Base-by-base conservation (phyloP, 164 flowering plant genomes). In the Amborella trichopoda region DNA sequence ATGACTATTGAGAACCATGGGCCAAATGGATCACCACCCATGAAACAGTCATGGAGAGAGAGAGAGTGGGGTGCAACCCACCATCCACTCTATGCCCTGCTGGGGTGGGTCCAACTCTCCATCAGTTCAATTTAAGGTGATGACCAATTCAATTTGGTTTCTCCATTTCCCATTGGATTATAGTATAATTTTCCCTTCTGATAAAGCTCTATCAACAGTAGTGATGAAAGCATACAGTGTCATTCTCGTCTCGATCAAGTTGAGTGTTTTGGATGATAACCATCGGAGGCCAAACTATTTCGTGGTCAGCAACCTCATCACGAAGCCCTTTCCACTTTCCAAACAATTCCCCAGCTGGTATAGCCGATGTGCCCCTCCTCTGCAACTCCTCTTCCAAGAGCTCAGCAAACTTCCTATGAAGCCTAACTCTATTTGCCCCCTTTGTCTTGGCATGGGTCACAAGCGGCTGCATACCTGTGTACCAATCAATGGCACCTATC, bases 271-370 rank as follows among this genome's bases (percentile, higher is more conserved):
- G 77, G 16, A 91, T 65, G 2, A 91, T 26, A 44, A 87, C 87
- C 83, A 87, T 87, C 2, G 99, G 99, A 37, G 99, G 99, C 99
- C 99, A 91, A 12, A 91, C 76, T 21, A 91, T 84, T 3, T 76
- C 81, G 49, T 59, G 73, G 50, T 87, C 95, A 44, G 66, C 63
- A 2, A 58, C 63, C 5, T 62, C 57, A 10, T 48, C 55, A 21
- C 55, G 54, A 9, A 84, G 59, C 5, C 93, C 99, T 52, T 63
- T 70, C 95, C 94, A 87, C 32, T 74, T 76, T 3, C 94, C 88
- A 68, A 63, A 82, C 0, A 59, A 39, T 61, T 81, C 96, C 14
- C 90, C 93, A 51, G 81, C 60, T 13, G 90, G 80, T 18, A 74
- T 46, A 4, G 76, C 73, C 13, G 91, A 72, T 20, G 88, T 62